Evolutionary conservation across 1,139 yeast genomes (phyloP).

Genomic region (Geotrichum phurueaensis): DNA sequence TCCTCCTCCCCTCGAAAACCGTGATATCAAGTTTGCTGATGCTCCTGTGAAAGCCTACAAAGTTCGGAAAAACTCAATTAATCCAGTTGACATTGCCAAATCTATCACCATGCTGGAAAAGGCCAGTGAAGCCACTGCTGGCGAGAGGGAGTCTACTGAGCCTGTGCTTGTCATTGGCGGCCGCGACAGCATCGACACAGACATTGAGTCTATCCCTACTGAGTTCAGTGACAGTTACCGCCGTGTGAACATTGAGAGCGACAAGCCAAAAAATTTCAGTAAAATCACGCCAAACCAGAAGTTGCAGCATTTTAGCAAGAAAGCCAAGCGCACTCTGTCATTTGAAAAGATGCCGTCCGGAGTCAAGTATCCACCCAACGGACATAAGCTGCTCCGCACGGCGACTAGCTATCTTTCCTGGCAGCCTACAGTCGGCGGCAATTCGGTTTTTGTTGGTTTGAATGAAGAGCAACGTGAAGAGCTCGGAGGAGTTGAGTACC

Average conservation of each 20-base stretch:
- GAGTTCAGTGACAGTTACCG: background rate
- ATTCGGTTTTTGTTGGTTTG: conserved; percentile 80
- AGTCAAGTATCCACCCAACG: conserved; percentile 36
- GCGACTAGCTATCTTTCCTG: conserved; percentile 60
- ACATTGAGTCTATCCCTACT: background rate
- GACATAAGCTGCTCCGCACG: conserved; percentile 3
- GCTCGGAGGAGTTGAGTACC: conserved; percentile 92
- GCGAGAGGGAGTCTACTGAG: background rate
- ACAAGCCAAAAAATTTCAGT: background rate
- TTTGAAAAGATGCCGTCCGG: conserved; percentile 71
- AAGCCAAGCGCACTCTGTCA: conserved; percentile 63
- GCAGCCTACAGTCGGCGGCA: conserved; percentile 88
- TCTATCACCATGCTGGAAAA: background rate
- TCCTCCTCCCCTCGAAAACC: background rate
- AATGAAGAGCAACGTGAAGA: conserved; percentile 84
- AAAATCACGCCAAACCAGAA: background rate
- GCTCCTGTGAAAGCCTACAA: background rate
- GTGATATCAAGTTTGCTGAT: conserved; percentile 12
- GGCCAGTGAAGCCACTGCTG: background rate
- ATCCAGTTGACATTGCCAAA: conserved; percentile 1
- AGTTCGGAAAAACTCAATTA: background rate
- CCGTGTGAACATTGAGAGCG: background rate
- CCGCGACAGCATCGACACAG: background rate
- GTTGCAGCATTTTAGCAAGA: background rate
- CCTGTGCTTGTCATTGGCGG: background rate